Evolutionary conservation across 2,329 filamentous ascomycete genomes (phyloP), one percentile per base, ranked within the genome.

Genomic region (Fusarium sp.): DNA sequence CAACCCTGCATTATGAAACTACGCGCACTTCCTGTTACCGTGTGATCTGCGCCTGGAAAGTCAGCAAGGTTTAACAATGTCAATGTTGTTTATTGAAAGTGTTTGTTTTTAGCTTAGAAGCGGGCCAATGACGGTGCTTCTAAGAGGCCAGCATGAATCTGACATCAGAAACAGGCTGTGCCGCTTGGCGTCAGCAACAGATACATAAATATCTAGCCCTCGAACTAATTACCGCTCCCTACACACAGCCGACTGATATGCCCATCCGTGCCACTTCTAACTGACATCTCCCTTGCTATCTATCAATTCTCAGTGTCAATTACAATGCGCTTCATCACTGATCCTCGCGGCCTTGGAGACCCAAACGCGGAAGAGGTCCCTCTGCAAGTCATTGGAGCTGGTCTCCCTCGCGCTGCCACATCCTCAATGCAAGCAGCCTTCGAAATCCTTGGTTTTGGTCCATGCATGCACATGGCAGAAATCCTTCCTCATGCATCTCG

Each of bases 381-480:
- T n/a, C 66, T 71, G 3, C 39, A 55, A 2, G 74, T 77, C 26
- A 72, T 77, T 11, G 74, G 65, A 17, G 73, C 73, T 7, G 77
- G 77, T 6, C 73, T 77, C n/a, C 73, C 76, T 11, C 74, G 76
- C 23, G 77, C 76, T 20, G 77, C 76, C 9, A 79, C 77, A 0
- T 77, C 76, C 6, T 79, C 77, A 8, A 65, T 79, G 28, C 76
- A 78, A 48, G 71, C 73, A 2, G 77, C 76, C 2, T 68, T 79
- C 6, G 75, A 78, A 53, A 70, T 60, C 7, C 56, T 79, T 7
- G 74, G 70, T 14, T 71, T 57, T 34, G 48, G 53, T 3, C 77
- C 76, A 2, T 77, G 74, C 45, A 75, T 79, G 69, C 77, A 79
- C 49, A 79, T 77, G 69, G 72, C 74, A 4, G 67, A 76, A n/a